These are phyloP conservation scores for Pichia kluyveri DNA, from an alignment of 805 yeast genomes.

Conservation along the genomic window DNA sequence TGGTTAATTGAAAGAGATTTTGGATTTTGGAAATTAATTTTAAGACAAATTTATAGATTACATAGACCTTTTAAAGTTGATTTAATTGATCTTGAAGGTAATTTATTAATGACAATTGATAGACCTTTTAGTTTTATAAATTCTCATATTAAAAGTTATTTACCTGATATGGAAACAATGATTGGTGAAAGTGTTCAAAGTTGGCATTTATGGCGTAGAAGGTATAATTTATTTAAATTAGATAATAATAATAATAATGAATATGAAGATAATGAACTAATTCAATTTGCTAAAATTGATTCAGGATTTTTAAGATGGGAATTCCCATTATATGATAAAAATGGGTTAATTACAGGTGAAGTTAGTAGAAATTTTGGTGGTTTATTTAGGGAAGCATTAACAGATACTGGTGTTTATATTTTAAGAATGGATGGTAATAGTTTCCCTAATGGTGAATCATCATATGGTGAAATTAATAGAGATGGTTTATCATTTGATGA, in stretches of 20 bases:
- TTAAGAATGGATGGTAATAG: conserved; percentile 66
- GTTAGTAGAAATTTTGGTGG: conserved; percentile 96
- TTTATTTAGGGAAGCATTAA: conserved; percentile 81
- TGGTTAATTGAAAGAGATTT: conserved; percentile 75
- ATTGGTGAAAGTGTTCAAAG: conserved; percentile 86
- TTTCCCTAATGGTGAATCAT: conserved; percentile 47
- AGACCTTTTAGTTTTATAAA: conserved; percentile 86
- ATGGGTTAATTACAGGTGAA: conserved; percentile 54
- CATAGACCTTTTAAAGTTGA: conserved; percentile 84
- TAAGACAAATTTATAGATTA: conserved; percentile 73
- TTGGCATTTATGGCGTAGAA: conserved; percentile 92
- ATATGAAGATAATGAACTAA: no score
- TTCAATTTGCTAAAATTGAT: conserved; percentile 83
- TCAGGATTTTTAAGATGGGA: conserved; percentile 81
- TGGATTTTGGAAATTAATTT: conserved; percentile 57
- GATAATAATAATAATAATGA: conserved; percentile 27
- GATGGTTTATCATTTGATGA: conserved; percentile 55
- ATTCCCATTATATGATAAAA: conserved; percentile 62
- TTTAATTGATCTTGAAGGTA: conserved; percentile 56
- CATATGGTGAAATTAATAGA: conserved; percentile 38
- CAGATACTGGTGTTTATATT: conserved; percentile 91
- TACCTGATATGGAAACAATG: conserved; percentile 39
- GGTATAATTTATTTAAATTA: conserved; percentile 64
- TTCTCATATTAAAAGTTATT: conserved; percentile 68
- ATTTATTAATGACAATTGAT: conserved; percentile 52